Conservation (phyloP, 441 rosid genomes). For the Hypseocharis bilobata region DNA sequence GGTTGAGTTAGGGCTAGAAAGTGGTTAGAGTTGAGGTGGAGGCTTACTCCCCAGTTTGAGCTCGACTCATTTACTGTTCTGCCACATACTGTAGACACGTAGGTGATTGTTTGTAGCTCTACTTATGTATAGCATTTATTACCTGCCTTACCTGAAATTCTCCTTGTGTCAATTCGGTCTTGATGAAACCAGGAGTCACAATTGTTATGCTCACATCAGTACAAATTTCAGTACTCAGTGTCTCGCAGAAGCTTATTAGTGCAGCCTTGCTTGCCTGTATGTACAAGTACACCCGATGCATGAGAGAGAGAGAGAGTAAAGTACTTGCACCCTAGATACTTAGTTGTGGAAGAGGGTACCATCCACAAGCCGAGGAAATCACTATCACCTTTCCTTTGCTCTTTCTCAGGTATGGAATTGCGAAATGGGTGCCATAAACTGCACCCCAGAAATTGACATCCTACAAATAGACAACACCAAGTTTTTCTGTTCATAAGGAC, state of each 20-base stretch:
- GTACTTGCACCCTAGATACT: not conserved
- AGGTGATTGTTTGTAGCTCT: too few species aligned
- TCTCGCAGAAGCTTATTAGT: conserved; percentile 16
- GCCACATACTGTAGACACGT: too few species aligned
- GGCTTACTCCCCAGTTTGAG: too few species aligned
- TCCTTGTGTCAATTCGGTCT: conserved; percentile 14
- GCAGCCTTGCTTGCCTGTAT: conserved; percentile 26
- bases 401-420: conserved; percentile 28
- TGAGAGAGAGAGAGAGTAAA: too few species aligned
- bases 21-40: too few species aligned
- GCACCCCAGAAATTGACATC: conserved; percentile 30
- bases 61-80: not conserved
- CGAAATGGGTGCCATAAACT: conserved; percentile 22
- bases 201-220: conserved; percentile 18
- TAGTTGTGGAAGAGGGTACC: not conserved
- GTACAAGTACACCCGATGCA: too few species aligned
- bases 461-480: too few species aligned
- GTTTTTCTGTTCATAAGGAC: too few species aligned
- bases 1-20: too few species aligned
- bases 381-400: conserved; percentile 33
- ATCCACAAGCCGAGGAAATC: not conserved
- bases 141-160: not conserved
- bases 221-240: conserved; percentile 21
- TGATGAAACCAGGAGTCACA: conserved; percentile 18
- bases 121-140: too few species aligned